These are phyloP conservation scores for Aspergillus affinis DNA, from an alignment of 495 filamentous ascomycete genomes.

Conservation along the genomic window DNA sequence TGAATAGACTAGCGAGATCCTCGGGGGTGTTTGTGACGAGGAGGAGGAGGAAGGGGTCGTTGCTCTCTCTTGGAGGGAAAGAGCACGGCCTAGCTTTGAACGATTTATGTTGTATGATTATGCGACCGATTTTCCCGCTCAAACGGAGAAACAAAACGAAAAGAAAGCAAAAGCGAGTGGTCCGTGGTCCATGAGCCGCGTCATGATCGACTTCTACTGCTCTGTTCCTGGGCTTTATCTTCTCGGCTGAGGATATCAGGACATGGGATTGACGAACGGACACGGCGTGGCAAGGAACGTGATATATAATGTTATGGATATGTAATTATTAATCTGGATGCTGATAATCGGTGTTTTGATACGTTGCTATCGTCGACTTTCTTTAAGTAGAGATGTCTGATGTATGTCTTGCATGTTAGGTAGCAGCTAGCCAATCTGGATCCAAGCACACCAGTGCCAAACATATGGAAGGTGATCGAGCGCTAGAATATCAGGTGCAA, in stretches of 20 bases:
- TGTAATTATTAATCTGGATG: constrained; percentile 9
- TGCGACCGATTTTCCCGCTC: background rate
- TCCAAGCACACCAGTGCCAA: background rate
- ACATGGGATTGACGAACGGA: background rate
- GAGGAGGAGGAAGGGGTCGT: background rate
- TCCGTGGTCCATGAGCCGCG: background rate
- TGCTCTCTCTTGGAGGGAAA: too few relatives aligned
- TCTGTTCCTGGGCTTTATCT: background rate
- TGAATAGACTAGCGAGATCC: too few relatives aligned
- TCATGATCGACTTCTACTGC: too few relatives aligned
- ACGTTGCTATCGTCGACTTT: background rate
- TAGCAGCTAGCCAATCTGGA: background rate
- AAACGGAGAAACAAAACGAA: background rate
- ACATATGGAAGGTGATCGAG: too few relatives aligned
- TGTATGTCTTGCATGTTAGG: background rate
- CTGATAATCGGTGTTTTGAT: background rate
- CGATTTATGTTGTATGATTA: background rate
- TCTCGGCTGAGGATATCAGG: background rate
- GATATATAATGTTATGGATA: constrained; percentile 3
- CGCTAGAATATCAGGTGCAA: background rate
- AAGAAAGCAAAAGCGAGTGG: background rate
- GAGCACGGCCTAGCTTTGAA: background rate
- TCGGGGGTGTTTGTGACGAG: background rate
- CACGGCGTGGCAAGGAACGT: background rate
- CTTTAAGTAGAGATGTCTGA: background rate